Percentiles rank a stretch among this genome's conserved stretches.
phyloP scores from a whole-genome alignment of 768 basidiomycete species.

The Suillus placidus region DNA sequence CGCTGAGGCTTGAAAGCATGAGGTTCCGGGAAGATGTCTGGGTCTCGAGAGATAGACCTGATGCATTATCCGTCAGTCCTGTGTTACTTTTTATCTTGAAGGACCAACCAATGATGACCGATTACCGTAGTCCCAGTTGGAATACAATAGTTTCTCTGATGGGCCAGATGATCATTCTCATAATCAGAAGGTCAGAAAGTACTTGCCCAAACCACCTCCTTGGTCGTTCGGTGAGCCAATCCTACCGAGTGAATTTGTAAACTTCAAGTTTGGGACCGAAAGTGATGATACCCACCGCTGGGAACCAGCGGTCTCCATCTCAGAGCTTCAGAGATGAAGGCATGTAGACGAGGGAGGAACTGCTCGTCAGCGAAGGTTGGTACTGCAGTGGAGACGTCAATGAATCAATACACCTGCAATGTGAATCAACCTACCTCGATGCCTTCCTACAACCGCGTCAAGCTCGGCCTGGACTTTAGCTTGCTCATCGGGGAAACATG shows the following conservation, averaged over 20 bases:
- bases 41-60: constrained; percentile 4
- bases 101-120: neutral
- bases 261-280: neutral
- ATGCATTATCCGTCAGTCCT: neutral
- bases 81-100: neutral
- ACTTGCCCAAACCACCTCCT: neutral
- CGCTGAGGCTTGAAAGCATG: neutral
- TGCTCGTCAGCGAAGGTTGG: neutral
- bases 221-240: neutral
- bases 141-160: neutral
- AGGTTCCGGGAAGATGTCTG: neutral
- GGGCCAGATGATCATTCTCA: neutral
- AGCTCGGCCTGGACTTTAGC: constrained; percentile 53
- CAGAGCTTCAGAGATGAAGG: constrained; percentile 1
- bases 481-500: constrained; percentile 45
- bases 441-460: constrained; percentile 41
- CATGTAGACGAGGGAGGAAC: neutral
- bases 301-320: constrained; percentile 2
- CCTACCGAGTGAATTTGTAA: neutral
- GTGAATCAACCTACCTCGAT: neutral
- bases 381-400: constrained; percentile 29
- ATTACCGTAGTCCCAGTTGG: neutral
- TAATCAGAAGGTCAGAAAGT: neutral
- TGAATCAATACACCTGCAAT: neutral
- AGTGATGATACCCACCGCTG: neutral